Evolutionary conservation across 202 grass and related monocot genomes (phyloP).

Genomic region (Musa balbisiana): DNA sequence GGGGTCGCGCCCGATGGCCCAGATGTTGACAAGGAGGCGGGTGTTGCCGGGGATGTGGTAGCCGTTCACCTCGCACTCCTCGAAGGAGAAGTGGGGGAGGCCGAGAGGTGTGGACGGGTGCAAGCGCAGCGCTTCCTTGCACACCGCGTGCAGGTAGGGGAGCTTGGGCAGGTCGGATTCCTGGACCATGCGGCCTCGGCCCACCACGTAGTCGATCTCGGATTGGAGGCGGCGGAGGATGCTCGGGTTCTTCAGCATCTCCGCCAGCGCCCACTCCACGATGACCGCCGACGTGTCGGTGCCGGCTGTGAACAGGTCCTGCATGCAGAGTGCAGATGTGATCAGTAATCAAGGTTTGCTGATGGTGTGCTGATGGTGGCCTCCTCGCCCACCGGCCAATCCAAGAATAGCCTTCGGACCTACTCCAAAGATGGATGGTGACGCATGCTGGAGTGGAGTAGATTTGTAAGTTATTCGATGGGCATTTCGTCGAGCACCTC

Average conservation of each 20-base stretch:
- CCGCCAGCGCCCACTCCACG: not conserved
- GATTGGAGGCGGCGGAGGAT: not conserved
- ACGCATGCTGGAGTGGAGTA: too few relatives aligned
- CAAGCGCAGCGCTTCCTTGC: not conserved
- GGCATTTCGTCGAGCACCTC: too few relatives aligned
- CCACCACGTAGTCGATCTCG: not conserved
- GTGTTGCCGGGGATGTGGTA: not conserved
- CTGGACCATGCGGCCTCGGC: not conserved
- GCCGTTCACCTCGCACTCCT: not conserved
- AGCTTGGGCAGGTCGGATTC: not conserved
- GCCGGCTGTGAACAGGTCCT: constrained; percentile 1
- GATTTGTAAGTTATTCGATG: too few relatives aligned
- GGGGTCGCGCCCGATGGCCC: not conserved
- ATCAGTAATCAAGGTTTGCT: too few relatives aligned
- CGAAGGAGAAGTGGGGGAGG: not conserved
- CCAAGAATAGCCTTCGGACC: too few relatives aligned
- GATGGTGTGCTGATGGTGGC: too few relatives aligned
- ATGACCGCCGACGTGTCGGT: not conserved
- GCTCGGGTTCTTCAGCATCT: not conserved
- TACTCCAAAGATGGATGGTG: too few relatives aligned
- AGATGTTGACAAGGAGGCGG: not conserved
- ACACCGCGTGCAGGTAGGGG: not conserved
- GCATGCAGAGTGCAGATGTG: not conserved
- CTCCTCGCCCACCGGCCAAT: too few relatives aligned
- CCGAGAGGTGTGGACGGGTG: constrained; percentile 5